Percentiles rank a stretch among this genome's conserved stretches.
phyloP scores from a whole-genome alignment of 2,329 filamentous ascomycete genomes.

The Diaporthe sp. region DNA sequence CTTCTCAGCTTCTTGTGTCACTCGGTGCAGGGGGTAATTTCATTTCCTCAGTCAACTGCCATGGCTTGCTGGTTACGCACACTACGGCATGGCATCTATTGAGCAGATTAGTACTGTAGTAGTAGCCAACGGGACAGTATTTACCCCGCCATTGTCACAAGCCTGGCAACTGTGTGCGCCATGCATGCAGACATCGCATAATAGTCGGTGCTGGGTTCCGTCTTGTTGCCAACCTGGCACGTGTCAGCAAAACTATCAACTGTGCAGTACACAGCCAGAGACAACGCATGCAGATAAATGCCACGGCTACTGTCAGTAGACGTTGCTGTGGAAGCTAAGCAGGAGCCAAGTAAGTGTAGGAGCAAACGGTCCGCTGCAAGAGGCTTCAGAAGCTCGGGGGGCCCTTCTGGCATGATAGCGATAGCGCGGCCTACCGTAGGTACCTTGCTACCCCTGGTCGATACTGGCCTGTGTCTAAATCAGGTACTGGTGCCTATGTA shows the following conservation, averaged over 20 bases:
- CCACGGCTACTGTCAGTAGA: not conserved
- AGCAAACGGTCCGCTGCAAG: not conserved
- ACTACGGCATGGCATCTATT: not conserved
- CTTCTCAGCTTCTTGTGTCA: not conserved
- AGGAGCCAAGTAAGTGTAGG: not conserved
- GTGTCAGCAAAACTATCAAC: not conserved
- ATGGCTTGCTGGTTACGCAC: not conserved
- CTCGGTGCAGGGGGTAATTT: not conserved
- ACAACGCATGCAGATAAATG: conserved; percentile 2
- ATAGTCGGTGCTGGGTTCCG: not conserved
- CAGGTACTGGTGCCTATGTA: not conserved
- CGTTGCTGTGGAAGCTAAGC: not conserved
- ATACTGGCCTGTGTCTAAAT: not conserved
- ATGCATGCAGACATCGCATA: conserved; percentile 16
- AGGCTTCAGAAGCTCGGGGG: not conserved
- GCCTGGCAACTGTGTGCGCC: not conserved
- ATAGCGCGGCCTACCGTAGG: not conserved
- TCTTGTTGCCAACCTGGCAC: conserved; percentile 4
- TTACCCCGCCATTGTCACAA: conserved; percentile 34
- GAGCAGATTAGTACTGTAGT: not conserved
- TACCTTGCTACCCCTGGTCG: not conserved
- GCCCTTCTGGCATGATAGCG: not conserved
- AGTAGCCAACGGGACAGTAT: conserved; percentile 13
- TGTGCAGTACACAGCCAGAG: not conserved
- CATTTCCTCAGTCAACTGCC: not conserved